phyloP scores from a whole-genome alignment of 345 rosid species.

The Rhodomyrtus tomentosa region DNA sequence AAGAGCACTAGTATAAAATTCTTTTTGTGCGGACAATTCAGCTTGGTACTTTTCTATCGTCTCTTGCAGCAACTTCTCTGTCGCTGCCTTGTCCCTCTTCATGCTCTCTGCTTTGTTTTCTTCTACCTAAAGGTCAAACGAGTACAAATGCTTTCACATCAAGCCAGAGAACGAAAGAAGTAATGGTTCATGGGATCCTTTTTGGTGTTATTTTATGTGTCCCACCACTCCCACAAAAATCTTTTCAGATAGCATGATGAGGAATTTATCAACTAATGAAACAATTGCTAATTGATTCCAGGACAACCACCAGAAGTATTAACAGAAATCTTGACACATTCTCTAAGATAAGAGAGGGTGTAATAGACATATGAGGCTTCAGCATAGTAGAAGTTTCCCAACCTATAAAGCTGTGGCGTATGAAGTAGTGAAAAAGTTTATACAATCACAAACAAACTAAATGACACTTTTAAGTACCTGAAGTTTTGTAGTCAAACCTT shows the following conservation, averaged over 20 bases:
- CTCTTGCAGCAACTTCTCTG: constrained; percentile 91
- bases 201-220: background rate
- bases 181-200: background rate
- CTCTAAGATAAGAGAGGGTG: background rate
- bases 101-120: constrained; percentile 93
- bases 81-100: constrained; percentile 82
- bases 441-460: background rate
- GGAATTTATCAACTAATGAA: background rate
- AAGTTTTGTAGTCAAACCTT: constrained; percentile 82
- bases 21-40: constrained; percentile 75
- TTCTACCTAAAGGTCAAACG: constrained; percentile 51
- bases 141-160: background rate
- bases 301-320: background rate
- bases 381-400: background rate
- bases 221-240: background rate
- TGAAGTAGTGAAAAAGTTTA: background rate
- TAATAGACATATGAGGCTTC: background rate
- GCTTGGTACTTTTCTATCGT: constrained; percentile 91
- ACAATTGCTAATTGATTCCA: background rate
- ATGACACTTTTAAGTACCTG: constrained; percentile 54
- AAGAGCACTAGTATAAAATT: constrained; percentile 75
- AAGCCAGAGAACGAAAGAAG: background rate
- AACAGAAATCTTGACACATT: background rate
- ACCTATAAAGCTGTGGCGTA: background rate
- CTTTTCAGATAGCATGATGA: background rate